Evolutionary conservation across 106 monocot species (phyloP).

Genomic region (Gastrodia elata): DNA sequence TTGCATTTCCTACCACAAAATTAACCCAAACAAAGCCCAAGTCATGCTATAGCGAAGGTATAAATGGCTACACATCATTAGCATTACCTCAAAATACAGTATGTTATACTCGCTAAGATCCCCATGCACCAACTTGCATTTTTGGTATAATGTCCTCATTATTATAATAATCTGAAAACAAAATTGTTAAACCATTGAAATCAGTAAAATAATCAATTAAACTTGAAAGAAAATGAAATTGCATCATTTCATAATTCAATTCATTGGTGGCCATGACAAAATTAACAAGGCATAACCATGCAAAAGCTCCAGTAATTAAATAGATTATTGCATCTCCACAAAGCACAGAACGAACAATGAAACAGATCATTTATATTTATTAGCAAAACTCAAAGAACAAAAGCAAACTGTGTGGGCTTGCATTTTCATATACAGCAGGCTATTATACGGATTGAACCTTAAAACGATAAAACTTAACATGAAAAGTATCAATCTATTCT

Average conservation of each 20-base stretch:
- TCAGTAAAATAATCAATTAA: neutral
- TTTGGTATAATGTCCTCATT: conserved; percentile 86
- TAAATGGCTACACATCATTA: neutral
- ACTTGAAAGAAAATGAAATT: neutral
- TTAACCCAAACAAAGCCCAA: too few species aligned
- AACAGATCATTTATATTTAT: neutral
- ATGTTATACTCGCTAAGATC: conserved; percentile 99
- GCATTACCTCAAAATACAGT: conserved; percentile 83
- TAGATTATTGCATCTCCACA: neutral
- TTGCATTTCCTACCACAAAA: too few species aligned
- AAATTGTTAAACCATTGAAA: neutral
- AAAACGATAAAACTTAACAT: neutral
- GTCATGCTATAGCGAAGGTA: neutral
- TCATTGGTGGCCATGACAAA: neutral
- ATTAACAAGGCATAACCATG: neutral
- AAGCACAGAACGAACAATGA: neutral
- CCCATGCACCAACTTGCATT: conserved; percentile 95
- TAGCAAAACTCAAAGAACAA: neutral
- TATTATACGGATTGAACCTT: neutral
- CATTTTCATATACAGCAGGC: neutral
- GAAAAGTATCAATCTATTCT: neutral
- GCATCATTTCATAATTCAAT: neutral
- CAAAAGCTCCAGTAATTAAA: neutral
- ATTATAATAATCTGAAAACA: conserved; percentile 67
- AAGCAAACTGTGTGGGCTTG: neutral